These are phyloP conservation scores for Tillandsia leiboldiana DNA, from an alignment of 176 grass and related monocot genomes.

Conservation along the genomic window DNA sequence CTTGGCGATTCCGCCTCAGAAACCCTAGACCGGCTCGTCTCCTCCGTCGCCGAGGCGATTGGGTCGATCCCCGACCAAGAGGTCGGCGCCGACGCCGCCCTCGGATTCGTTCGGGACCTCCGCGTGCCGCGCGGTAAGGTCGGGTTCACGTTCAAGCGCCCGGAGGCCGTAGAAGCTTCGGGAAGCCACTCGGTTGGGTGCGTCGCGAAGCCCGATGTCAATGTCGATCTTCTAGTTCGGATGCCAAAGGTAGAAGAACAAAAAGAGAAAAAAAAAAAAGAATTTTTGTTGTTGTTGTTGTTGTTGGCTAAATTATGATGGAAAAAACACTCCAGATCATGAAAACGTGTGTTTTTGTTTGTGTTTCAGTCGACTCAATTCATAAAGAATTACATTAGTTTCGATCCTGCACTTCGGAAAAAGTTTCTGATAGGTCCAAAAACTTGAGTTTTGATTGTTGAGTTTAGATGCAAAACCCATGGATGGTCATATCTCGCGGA, in stretches of 20 bases:
- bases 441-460: no score
- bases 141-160: slow-evolving; percentile 43
- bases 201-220: slow-evolving; percentile 55
- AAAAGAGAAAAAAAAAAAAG: not conserved
- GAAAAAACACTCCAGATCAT: no score
- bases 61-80: slow-evolving; percentile 42
- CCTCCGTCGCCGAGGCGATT: slow-evolving; percentile 43
- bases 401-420: no score
- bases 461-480: no score
- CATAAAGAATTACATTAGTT: no score
- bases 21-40: slow-evolving; percentile 26
- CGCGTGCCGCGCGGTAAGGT: slow-evolving; percentile 42
- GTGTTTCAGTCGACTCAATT: no score
- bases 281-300: not conserved
- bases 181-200: slow-evolving; percentile 54
- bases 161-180: slow-evolving; percentile 38
- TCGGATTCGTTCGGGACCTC: slow-evolving; percentile 56
- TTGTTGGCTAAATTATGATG: not conserved
- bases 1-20: slow-evolving; percentile 26
- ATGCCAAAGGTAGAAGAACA: slow-evolving; percentile 63
- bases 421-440: no score
- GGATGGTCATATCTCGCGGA: no score
- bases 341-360: no score
- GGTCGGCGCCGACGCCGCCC: slow-evolving; percentile 22
- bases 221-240: slow-evolving; percentile 58